These are phyloP conservation scores for Sarocladium brachiariae DNA, from an alignment of 2,329 filamentous ascomycete genomes.

Conservation along the genomic window DNA sequence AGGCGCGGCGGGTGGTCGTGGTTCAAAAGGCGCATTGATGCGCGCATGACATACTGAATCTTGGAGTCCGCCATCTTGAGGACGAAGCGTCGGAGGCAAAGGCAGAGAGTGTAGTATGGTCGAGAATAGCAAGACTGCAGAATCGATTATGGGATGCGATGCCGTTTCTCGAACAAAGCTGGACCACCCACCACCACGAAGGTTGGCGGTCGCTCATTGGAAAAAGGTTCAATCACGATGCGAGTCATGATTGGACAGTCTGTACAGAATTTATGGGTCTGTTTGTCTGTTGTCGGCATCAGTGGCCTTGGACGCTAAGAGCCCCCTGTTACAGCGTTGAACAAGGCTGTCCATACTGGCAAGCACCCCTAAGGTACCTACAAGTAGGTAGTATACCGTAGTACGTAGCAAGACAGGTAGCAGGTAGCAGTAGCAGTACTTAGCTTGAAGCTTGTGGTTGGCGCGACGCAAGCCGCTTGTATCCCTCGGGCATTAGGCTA, in stretches of 20 bases:
- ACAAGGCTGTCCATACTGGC: too few relatives aligned
- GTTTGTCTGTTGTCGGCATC: background rate
- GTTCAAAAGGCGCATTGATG: background rate
- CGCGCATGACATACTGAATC: constrained; percentile 55
- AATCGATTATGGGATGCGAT: constrained; percentile 9
- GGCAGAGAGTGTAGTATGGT: constrained; percentile 1
- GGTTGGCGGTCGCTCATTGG: background rate
- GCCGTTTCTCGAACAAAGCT: constrained; percentile 7
- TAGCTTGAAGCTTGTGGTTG: background rate
- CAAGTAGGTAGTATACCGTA: too few relatives aligned
- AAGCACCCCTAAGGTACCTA: too few relatives aligned
- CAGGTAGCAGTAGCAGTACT: background rate
- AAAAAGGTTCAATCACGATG: constrained; percentile 12
- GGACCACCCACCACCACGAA: background rate
- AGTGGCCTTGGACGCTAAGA: background rate
- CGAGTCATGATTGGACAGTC: constrained; percentile 21
- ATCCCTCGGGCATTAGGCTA: background rate
- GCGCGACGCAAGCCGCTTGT: constrained; percentile 10
- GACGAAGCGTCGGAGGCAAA: background rate
- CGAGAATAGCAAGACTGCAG: constrained; percentile 25
- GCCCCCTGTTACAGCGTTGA: constrained; percentile 15
- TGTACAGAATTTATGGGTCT: background rate
- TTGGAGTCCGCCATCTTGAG: constrained; percentile 58
- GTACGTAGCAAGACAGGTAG: too few relatives aligned
- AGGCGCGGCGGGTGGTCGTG: background rate